Percentiles rank a stretch among this genome's conserved stretches.
Evolutionary conservation across 192 early-diverging fungal species (phyloP).

Genomic region (Coemansia sp.): DNA sequence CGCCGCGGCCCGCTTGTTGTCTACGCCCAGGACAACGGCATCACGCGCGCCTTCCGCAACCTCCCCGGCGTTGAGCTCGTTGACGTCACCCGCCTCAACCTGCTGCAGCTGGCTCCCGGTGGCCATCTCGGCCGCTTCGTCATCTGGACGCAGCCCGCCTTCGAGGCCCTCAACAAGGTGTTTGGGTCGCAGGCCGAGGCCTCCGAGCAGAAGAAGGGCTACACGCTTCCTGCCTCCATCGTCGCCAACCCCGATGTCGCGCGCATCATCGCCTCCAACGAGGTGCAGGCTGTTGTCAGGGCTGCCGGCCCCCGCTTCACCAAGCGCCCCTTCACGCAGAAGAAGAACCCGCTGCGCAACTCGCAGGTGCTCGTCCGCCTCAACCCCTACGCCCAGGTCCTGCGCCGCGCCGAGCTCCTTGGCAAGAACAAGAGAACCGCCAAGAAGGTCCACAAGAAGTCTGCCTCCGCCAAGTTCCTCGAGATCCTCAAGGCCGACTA

Average conservation of each 20-base stretch:
- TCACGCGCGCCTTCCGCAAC: slow-evolving; percentile 96
- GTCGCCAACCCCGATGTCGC: slow-evolving; percentile 94
- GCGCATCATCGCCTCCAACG: slow-evolving; percentile 94
- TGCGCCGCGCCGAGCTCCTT: slow-evolving; percentile 76
- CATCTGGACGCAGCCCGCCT: slow-evolving; percentile 97
- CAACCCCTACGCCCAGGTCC: slow-evolving; percentile 94
- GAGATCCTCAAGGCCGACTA: slow-evolving; percentile 58
- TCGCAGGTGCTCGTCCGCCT: slow-evolving; percentile 88
- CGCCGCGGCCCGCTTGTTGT: slow-evolving; percentile 96
- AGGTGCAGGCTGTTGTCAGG: slow-evolving; percentile 93
- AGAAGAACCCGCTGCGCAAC: slow-evolving; percentile 99
- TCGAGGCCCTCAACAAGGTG: slow-evolving; percentile 88
- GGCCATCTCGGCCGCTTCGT: slow-evolving; percentile 98
- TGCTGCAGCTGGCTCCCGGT: slow-evolving; percentile 98
- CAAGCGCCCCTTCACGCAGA: slow-evolving; percentile 94
- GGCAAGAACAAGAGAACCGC: slow-evolving; percentile 58
- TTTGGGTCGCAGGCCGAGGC: slow-evolving; percentile 84
- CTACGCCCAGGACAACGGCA: slow-evolving; percentile 91
- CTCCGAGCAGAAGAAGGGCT: slow-evolving; percentile 88
- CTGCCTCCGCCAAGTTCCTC: slow-evolving; percentile 52
- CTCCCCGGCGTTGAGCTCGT: slow-evolving; percentile 97
- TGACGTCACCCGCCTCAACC: slow-evolving; percentile 88
- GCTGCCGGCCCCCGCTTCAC: slow-evolving; percentile 75
- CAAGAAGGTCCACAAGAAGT: slow-evolving; percentile 62
- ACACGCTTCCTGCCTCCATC: slow-evolving; percentile 82